These are phyloP conservation scores for Lasiodiplodia citricola DNA, from an alignment of 2,329 filamentous ascomycete species.

Conservation along the genomic window DNA sequence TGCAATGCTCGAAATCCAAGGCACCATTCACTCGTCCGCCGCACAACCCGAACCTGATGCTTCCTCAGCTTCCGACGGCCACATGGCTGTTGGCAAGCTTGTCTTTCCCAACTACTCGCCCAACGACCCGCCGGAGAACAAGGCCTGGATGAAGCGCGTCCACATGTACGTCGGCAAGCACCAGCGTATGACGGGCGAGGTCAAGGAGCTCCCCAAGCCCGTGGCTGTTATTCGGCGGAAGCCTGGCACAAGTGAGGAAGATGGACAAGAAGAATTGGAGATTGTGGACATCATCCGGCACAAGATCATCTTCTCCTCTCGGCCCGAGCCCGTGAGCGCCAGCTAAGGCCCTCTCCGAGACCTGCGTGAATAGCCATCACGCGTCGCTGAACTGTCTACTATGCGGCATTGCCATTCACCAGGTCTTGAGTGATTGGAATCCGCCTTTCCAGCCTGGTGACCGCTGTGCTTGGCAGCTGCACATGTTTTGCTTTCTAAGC, in stretches of 20 bases:
- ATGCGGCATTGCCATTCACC: neutral
- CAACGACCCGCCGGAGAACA: slow-evolving; percentile 53
- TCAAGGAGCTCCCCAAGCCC: slow-evolving; percentile 81
- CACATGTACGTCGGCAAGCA: slow-evolving; percentile 88
- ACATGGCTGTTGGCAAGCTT: slow-evolving; percentile 70
- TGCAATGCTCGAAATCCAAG: slow-evolving; percentile 90
- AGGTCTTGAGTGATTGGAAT: neutral
- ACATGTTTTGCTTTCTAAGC: neutral
- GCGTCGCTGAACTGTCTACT: neutral
- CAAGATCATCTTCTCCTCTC: slow-evolving; percentile 81
- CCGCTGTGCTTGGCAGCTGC: neutral
- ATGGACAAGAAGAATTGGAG: slow-evolving; percentile 65
- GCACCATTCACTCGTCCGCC: slow-evolving; percentile 71
- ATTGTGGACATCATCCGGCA: slow-evolving; percentile 86
- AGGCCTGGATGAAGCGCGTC: slow-evolving; percentile 86
- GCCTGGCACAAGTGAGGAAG: slow-evolving; percentile 31
- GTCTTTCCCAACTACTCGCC: slow-evolving; percentile 77
- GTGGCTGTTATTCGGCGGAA: slow-evolving; percentile 75
- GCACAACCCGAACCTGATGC: slow-evolving; percentile 5
- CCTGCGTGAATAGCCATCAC: neutral
- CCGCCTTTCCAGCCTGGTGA: neutral
- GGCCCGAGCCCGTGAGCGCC: slow-evolving; percentile 77
- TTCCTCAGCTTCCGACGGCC: slow-evolving; percentile 17
- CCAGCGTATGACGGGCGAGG: slow-evolving; percentile 86
- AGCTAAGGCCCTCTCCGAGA: neutral